Conservation (phyloP, 1,284 basidiomycete genomes). For the Coniferiporia weirii region DNA sequence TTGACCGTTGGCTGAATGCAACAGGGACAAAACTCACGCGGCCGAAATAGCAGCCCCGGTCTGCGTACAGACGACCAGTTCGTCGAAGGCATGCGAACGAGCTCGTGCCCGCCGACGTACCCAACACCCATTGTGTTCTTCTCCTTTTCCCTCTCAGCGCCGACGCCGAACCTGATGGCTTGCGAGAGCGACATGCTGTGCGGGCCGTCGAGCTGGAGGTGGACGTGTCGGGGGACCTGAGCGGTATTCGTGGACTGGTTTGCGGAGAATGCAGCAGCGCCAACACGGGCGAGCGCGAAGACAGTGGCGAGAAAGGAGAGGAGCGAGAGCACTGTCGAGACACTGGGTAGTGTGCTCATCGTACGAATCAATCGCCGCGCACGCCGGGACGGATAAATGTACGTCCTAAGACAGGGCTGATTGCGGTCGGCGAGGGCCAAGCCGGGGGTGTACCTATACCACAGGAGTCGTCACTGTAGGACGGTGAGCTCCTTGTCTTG, state of each 20-base stretch:
- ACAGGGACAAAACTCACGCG: slow-evolving; percentile 20
- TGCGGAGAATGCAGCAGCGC: slow-evolving; percentile 26
- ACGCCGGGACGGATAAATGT: background rate
- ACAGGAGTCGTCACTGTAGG: background rate
- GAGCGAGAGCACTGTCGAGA: slow-evolving; percentile 30
- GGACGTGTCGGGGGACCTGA: slow-evolving; percentile 19
- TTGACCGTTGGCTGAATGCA: background rate
- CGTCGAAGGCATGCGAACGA: slow-evolving; percentile 28
- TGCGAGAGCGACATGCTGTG: slow-evolving; percentile 21
- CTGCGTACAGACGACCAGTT: slow-evolving; percentile 18
- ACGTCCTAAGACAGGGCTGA: background rate
- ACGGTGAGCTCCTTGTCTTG: background rate
- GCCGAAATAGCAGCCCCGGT: slow-evolving; percentile 18
- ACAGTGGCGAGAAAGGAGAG: slow-evolving; percentile 28
- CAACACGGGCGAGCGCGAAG: slow-evolving; percentile 25
- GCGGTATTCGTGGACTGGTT: slow-evolving; percentile 8
- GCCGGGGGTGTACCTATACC: background rate
- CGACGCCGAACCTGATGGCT: slow-evolving; percentile 21
- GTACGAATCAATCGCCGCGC: background rate
- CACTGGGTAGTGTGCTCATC: slow-evolving; percentile 30
- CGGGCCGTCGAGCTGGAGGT: slow-evolving; percentile 24
- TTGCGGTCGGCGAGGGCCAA: background rate
- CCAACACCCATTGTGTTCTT: slow-evolving; percentile 12
- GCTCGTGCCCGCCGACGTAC: slow-evolving; percentile 23
- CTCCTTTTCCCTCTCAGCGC: slow-evolving; percentile 23